A percentile compares a stretch with the other conserved stretches of the same genome.
These are phyloP conservation scores for Murraya paniculata DNA, from an alignment of 345 rosid species.

Conservation along the genomic window DNA sequence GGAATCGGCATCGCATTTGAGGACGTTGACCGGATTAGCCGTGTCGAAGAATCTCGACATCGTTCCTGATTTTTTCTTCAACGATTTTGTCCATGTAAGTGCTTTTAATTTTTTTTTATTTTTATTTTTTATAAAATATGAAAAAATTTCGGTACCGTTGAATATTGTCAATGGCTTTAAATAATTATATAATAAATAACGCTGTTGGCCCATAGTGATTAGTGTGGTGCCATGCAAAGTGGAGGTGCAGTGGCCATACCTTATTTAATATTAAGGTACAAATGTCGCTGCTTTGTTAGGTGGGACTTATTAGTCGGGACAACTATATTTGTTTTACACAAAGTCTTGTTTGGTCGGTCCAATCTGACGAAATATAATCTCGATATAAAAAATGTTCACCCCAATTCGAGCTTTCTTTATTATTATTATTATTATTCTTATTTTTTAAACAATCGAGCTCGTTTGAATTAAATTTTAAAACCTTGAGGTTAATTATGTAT, in stretches of 20 bases:
- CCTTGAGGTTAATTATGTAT: no score
- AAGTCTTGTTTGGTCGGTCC: constrained; percentile 5
- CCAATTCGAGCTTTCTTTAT: no score
- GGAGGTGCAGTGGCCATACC: not conserved
- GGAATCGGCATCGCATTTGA: constrained; percentile 48
- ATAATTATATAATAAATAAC: no score
- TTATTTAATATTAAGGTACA: not conserved
- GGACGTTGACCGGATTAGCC: constrained; percentile 51
- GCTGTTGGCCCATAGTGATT: not conserved
- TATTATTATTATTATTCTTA: no score
- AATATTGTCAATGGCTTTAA: no score
- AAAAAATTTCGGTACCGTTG: no score
- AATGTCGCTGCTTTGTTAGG: not conserved
- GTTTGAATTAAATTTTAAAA: no score
- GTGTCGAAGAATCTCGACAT: constrained; percentile 30
- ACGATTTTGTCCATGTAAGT: constrained; percentile 61
- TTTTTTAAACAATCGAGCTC: no score
- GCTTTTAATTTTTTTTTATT: not conserved
- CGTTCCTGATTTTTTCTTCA: constrained; percentile 59
- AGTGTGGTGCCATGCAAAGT: not conserved
- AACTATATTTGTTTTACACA: no score
- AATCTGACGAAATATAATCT: not conserved
- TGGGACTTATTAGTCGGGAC: not conserved
- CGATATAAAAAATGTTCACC: no score
- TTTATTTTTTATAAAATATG: no score